Base-by-base conservation (phyloP, 148 eudicot species). In the Oxyria digyna region DNA sequence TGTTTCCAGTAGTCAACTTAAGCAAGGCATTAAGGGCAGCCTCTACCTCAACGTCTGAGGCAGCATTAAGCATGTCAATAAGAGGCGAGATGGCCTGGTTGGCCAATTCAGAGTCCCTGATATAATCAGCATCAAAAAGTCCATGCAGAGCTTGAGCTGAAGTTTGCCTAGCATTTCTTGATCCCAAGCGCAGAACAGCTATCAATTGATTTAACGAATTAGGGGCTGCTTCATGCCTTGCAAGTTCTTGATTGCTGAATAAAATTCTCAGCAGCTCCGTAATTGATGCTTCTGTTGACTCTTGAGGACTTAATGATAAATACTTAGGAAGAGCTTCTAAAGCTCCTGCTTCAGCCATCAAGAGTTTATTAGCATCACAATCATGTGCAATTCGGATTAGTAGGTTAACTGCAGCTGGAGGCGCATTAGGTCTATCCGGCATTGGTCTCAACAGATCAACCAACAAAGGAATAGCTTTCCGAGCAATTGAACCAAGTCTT, bases 331-430 rank as follows among this genome's bases (percentile, higher is more conserved):
- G 72, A 62, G 91, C 94, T 79, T 91, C 97, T 63, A 91, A 67
- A n/a, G 83, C 94, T 62, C 94, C 94, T 67, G 94, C 82, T 86
- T 91, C 94, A 66, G 89, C 97, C 86, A 91, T 84, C 31, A 84
- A 48, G 70, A 83, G 67, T 74, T 87, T 91, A 75, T 91, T 91
- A 46, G 89, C 46, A 74, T 87, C 94, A 83, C 79, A 80, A 63
- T 81, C 87, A 49, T 84, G 83, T 23, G 89, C 91, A 78, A 87
- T 74, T 42, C 69, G 82, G 72, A 82, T 86, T 77, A 90, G 75
- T 20, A 87, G 79, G 32, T 46, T 76, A 74, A 90, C 84, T 14
- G 91, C 74, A 55, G 76, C 74, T 37, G 83, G 82, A 24, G 97
- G 91, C 41, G 89, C 94, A 69, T 76, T 82, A 24, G 97, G 91